phyloP scores from a whole-genome alignment of 805 yeast genomes.

The Candida vartiovaarae region DNA sequence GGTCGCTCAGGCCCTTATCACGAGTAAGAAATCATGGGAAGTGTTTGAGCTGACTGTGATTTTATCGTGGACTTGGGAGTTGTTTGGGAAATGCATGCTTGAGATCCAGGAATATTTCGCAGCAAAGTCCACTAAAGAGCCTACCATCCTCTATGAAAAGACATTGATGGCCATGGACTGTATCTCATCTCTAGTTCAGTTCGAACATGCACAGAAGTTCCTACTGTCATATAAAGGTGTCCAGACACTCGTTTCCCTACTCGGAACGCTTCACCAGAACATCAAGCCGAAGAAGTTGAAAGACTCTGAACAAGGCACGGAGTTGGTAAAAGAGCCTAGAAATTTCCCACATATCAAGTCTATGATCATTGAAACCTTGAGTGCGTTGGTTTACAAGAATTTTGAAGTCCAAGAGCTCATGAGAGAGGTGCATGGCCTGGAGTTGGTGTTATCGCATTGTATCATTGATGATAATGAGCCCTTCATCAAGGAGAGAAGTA shows the following conservation, averaged over 20 bases:
- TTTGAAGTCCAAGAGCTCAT: conserved; percentile 57
- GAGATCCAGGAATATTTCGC: conserved; percentile 23
- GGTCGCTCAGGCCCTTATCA: conserved; percentile 27
- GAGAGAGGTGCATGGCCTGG: conserved; percentile 61
- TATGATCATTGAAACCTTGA: conserved; percentile 57
- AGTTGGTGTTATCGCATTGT: conserved; percentile 69
- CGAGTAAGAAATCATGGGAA: conserved; percentile 32
- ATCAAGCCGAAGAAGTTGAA: conserved; percentile 25
- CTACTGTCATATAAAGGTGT: conserved; percentile 30
- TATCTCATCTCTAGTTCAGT: conserved; percentile 25
- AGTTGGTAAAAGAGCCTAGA: conserved; percentile 21
- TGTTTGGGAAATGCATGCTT: conserved; percentile 20
- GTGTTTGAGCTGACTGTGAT: conserved; percentile 31
- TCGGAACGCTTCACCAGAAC: conserved; percentile 28
- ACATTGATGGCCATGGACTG: conserved; percentile 27
- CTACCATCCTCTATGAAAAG: conserved; percentile 24
- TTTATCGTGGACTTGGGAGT: conserved; percentile 31
- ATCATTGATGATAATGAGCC: conserved; percentile 87
- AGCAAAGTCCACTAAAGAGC: conserved; percentile 8
- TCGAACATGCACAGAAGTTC: conserved; percentile 30
- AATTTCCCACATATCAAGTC: conserved; percentile 62
- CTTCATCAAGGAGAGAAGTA: conserved; percentile 75
- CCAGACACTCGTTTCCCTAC: conserved; percentile 25
- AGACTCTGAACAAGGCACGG: conserved; percentile 11
- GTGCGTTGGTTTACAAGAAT: conserved; percentile 47